phyloP scores from a whole-genome alignment of 202 grass and related monocot genomes.

The Cymbopogon flexuosus region DNA sequence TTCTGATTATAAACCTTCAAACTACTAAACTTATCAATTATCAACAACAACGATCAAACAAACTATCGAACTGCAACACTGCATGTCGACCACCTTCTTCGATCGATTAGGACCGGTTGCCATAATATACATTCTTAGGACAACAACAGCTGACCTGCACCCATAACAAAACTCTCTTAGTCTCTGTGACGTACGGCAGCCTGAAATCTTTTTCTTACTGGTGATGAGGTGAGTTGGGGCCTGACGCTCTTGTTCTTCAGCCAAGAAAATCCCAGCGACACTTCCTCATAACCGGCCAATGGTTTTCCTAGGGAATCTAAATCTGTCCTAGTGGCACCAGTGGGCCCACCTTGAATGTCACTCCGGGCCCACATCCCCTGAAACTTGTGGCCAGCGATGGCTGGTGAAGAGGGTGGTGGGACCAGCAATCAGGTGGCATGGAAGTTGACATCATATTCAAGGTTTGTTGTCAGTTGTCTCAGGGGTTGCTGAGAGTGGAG shows the following conservation, averaged over 20 bases:
- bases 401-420: not conserved
- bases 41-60: too few relatives aligned
- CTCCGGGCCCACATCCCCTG: not conserved
- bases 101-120: conserved; percentile 4
- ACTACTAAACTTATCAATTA: too few relatives aligned
- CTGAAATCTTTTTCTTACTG: not conserved
- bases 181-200: not conserved
- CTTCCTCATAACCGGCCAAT: not conserved
- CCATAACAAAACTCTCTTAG: not conserved
- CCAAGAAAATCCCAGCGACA: too few relatives aligned
- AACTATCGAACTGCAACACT: not conserved
- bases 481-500: too few relatives aligned
- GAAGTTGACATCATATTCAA: not conserved
- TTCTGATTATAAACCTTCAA: too few relatives aligned
- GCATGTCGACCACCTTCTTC: not conserved
- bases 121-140: not conserved
- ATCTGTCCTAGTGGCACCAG: not conserved
- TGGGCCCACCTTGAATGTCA: conserved; percentile 20
- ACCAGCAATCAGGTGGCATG: too few relatives aligned
- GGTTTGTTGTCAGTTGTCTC: not conserved
- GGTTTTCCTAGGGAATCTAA: conserved; percentile 8
- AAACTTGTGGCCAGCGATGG: not conserved
- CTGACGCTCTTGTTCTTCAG: not conserved
- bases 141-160: conserved; percentile 24
- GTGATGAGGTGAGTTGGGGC: not conserved